These are phyloP conservation scores for Isabelozyma pseudorhagii DNA, from an alignment of 805 yeast genomes.

Conservation along the genomic window DNA sequence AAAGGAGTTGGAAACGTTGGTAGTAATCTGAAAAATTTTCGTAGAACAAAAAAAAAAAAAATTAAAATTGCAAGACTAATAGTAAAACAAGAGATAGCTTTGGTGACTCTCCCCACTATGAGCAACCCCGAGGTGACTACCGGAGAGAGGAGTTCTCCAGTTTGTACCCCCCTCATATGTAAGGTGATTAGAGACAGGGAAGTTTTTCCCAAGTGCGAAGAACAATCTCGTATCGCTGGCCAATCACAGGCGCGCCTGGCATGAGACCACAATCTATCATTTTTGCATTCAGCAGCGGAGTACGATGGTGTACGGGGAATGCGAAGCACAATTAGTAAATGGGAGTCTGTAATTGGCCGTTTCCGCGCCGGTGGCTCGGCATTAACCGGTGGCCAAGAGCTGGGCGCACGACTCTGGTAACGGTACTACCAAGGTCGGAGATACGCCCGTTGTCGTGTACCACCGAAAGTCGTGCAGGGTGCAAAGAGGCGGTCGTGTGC, in stretches of 20 bases:
- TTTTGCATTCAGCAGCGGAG: background rate
- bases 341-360: background rate
- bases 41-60: too few relatives aligned
- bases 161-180: too few relatives aligned
- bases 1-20: background rate
- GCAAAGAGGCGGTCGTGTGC: background rate
- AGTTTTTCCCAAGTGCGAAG: background rate
- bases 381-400: too few relatives aligned
- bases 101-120: too few relatives aligned
- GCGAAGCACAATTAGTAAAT: background rate
- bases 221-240: background rate
- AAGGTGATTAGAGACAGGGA: background rate
- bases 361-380: background rate
- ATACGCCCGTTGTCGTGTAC: too few relatives aligned
- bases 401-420: too few relatives aligned
- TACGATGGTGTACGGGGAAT: background rate
- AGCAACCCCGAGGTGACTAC: too few relatives aligned
- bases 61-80: too few relatives aligned
- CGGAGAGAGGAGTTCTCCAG: too few relatives aligned
- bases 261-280: background rate
- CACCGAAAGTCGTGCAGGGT: too few relatives aligned
- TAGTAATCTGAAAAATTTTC: background rate
- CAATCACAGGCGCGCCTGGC: background rate
- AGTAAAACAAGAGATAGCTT: too few relatives aligned
- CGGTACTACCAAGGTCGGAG: too few relatives aligned